phyloP scores from a whole-genome alignment of 495 filamentous ascomycete species.

The Podospora tetraspora region DNA sequence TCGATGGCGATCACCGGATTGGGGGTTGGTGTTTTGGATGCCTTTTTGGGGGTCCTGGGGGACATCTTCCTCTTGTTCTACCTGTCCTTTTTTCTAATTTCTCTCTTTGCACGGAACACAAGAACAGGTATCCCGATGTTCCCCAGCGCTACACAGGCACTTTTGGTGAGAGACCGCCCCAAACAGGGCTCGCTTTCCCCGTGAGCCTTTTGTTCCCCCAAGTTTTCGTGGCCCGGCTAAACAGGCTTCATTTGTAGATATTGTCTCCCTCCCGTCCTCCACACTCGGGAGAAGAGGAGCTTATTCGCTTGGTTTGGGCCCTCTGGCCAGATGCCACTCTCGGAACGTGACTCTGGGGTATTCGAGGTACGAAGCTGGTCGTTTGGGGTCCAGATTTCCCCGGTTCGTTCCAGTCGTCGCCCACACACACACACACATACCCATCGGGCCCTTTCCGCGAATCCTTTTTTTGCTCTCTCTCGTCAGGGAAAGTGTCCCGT shows the following conservation, averaged over 20 bases:
- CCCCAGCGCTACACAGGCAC: background rate
- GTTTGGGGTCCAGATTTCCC: conserved; percentile 8
- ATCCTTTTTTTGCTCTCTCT: background rate
- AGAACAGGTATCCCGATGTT: background rate
- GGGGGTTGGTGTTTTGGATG: background rate
- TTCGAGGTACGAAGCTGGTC: conserved; percentile 4
- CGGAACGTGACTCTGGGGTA: background rate
- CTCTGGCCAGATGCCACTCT: conserved; percentile 2
- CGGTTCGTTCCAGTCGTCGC: background rate
- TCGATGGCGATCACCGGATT: background rate
- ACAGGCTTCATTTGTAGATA: conserved; percentile 23
- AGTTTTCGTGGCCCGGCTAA: conserved; percentile 16
- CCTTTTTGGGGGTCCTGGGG: background rate
- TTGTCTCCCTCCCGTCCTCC: conserved; percentile 11
- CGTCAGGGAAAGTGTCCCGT: background rate
- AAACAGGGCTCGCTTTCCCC: background rate
- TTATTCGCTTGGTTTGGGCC: conserved; percentile 1
- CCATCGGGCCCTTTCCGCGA: conserved; percentile 4
- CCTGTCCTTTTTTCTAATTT: background rate
- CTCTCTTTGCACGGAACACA: background rate
- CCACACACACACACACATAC: background rate
- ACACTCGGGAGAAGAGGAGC: background rate
- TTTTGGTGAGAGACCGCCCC: conserved; percentile 8
- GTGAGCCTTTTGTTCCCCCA: conserved; percentile 13
- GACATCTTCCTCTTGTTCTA: background rate